phyloP scores from a whole-genome alignment of 1,284 basidiomycete genomes.

The Trichosporon ovoides region DNA sequence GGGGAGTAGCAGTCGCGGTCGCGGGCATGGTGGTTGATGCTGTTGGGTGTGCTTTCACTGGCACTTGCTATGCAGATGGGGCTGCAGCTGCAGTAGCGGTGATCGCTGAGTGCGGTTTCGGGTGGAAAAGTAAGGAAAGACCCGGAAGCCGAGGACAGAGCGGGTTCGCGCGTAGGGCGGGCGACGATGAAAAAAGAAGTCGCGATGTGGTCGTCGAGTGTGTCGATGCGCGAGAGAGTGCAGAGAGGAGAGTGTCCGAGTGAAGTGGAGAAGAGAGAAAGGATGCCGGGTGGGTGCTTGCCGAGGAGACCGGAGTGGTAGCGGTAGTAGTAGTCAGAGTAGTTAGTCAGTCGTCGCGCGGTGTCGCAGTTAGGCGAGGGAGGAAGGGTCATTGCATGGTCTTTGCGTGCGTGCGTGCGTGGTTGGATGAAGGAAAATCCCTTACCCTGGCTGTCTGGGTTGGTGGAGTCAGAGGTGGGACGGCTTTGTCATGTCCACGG shows the following conservation, averaged over 20 bases:
- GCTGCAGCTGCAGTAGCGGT: no score
- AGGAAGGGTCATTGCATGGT: no score
- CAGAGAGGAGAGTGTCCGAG: neutral
- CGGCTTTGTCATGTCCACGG: slow-evolving; percentile 4
- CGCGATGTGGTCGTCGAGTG: neutral
- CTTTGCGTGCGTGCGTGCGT: neutral
- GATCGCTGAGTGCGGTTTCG: no score
- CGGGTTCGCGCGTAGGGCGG: no score
- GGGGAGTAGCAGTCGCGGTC: slow-evolving; percentile 26
- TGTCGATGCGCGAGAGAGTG: no score
- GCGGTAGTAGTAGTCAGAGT: no score
- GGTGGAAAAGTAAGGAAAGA: neutral
- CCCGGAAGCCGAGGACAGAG: neutral
- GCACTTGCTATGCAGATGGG: no score
- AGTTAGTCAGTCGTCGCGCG: no score
- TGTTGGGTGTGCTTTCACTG: no score
- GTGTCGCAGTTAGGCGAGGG: neutral
- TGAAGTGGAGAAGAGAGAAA: neutral
- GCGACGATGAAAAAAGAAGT: neutral
- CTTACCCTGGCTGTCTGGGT: no score
- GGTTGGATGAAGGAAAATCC: neutral
- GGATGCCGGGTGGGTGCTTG: neutral
- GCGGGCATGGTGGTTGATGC: neutral
- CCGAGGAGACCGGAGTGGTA: neutral
- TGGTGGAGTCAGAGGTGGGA: no score